Conservation (phyloP, 1,139 yeast species). For the Keqinozyma sinolaborantium region DNA sequence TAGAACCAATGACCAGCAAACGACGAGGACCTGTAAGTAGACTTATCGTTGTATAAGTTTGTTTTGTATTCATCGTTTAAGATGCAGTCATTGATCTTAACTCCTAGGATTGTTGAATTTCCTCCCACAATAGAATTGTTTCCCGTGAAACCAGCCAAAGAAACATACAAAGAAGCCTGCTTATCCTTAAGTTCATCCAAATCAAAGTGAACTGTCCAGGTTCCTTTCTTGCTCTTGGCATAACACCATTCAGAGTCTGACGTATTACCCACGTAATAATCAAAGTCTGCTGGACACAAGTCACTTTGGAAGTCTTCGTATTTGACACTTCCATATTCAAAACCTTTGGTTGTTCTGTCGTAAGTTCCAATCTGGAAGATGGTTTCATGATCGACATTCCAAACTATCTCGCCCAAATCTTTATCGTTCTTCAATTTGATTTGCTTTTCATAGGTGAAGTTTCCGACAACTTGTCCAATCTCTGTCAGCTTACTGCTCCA, state of each 20-base stretch:
- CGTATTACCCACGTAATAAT: constrained; percentile 6
- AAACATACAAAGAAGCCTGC: constrained; percentile 5
- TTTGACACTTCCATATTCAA: constrained; percentile 4
- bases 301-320: constrained; percentile 9
- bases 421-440: background rate
- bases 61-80: constrained; percentile 7
- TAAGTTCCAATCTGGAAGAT: constrained; percentile 10
- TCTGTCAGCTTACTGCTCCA: constrained; percentile 6
- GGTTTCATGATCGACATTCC: constrained; percentile 4
- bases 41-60: constrained; percentile 7
- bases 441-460: constrained; percentile 1
- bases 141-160: constrained; percentile 9
- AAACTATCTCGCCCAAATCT: constrained; percentile 4
- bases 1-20: constrained; percentile 12
- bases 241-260: constrained; percentile 9
- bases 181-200: constrained; percentile 3
- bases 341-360: constrained; percentile 10
- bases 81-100: constrained; percentile 4
- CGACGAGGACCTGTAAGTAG: constrained; percentile 10
- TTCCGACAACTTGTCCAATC: constrained; percentile 4
- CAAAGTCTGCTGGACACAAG: constrained; percentile 8
- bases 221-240: constrained; percentile 9
- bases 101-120: constrained; percentile 5
- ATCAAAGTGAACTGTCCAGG: constrained; percentile 10
- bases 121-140: constrained; percentile 6